These are phyloP conservation scores for Vitellaria paradoxa DNA, from an alignment of 179 eudicot species.

Conservation along the genomic window DNA sequence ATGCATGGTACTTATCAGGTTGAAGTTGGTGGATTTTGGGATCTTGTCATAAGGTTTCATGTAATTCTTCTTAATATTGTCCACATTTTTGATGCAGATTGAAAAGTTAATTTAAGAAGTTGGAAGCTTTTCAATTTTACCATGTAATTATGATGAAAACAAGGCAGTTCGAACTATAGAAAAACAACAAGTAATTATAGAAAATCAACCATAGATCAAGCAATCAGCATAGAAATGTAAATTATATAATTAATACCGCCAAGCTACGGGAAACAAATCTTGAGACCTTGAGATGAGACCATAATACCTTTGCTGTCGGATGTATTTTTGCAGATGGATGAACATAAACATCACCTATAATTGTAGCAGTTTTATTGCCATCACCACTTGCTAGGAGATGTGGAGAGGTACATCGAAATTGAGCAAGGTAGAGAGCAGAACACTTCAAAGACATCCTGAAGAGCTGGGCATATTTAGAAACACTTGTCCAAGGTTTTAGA, in stretches of 20 bases:
- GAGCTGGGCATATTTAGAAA: constrained; percentile 17
- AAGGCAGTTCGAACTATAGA: too few relatives aligned
- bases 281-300: not conserved
- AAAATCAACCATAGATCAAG: too few relatives aligned
- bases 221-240: not conserved
- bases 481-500: not conserved
- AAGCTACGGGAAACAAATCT: not conserved
- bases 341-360: constrained; percentile 83
- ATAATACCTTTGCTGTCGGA: constrained; percentile 81
- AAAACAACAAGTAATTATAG: too few relatives aligned
- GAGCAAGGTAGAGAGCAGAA: constrained; percentile 82
- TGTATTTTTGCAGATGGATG: constrained; percentile 98
- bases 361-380: constrained; percentile 62
- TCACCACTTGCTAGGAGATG: constrained; percentile 84
- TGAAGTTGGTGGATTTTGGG: not conserved
- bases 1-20: not conserved
- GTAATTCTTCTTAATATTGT: too few relatives aligned
- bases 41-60: too few relatives aligned
- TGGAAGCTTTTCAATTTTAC: too few relatives aligned
- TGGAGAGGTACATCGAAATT: constrained; percentile 57
- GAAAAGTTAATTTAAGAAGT: too few relatives aligned
- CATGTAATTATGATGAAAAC: too few relatives aligned
- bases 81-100: too few relatives aligned
- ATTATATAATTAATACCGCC: not conserved
- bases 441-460: constrained; percentile 92